Evolutionary conservation across 108 stramenopile genomes (phyloP).

Genomic region (Skeletonema potamos): DNA sequence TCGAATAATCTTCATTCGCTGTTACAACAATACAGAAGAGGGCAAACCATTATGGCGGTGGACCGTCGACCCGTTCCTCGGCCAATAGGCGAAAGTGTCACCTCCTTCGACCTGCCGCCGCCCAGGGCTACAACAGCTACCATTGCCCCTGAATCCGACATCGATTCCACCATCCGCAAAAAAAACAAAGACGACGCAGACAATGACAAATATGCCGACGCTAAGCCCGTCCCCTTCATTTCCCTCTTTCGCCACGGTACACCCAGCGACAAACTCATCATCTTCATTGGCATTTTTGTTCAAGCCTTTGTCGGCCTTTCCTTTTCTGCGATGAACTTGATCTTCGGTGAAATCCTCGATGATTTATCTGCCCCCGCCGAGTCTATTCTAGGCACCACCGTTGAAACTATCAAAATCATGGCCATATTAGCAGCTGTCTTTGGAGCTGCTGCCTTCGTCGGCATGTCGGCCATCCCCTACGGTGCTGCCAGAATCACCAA

Average conservation of each 20-base stretch:
- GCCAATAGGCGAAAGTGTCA: no score
- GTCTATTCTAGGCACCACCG: background rate
- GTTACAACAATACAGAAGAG: no score
- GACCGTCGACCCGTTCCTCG: no score
- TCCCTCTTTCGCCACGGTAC: constrained; percentile 24
- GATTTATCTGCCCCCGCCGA: constrained; percentile 9
- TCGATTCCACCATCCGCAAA: background rate
- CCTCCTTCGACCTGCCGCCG: no score
- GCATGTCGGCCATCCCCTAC: constrained; percentile 19
- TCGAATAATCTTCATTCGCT: no score
- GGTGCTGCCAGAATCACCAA: constrained; percentile 36
- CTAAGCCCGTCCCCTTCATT: constrained; percentile 11
- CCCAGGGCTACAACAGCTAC: background rate
- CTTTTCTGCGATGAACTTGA: constrained; percentile 22
- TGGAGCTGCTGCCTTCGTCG: constrained; percentile 16
- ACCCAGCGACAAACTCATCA: constrained; percentile 7
- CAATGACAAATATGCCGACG: background rate
- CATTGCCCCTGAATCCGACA: background rate
- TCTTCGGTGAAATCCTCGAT: constrained; percentile 35
- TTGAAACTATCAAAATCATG: constrained; percentile 6
- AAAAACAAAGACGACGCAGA: background rate
- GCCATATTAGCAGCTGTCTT: constrained; percentile 17
- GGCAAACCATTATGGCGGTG: no score
- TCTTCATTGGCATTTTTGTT: constrained; percentile 1
- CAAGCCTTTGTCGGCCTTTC: constrained; percentile 4